Conservation (phyloP, 2,329 filamentous ascomycete genomes). For the Triangularia setosa region DNA sequence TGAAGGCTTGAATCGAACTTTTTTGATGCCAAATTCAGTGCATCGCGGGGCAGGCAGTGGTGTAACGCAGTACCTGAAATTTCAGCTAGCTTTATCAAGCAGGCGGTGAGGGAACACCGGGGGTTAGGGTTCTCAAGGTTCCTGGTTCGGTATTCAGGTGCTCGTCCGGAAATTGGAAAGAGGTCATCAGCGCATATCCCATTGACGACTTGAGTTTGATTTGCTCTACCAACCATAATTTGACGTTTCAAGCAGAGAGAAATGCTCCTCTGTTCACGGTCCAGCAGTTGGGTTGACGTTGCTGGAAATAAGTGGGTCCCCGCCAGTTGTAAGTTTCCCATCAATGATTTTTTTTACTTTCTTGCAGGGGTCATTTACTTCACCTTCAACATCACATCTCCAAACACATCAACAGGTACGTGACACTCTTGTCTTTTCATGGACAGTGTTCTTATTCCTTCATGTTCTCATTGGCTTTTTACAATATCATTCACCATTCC, state of each 20-base stretch:
- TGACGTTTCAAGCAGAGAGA: background rate
- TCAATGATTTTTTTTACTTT: conserved; percentile 19
- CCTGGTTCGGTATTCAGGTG: too few species aligned
- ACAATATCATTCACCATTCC: background rate
- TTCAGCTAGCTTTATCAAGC: background rate
- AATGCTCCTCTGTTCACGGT: too few species aligned
- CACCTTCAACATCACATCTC: background rate
- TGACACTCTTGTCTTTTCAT: background rate
- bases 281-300: background rate
- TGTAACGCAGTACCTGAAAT: background rate
- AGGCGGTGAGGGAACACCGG: background rate
- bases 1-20: background rate
- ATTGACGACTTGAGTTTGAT: background rate
- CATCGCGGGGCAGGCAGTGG: conserved; percentile 3
- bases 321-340: background rate
- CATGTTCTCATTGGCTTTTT: background rate
- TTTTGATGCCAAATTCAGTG: background rate
- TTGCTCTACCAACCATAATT: background rate
- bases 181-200: background rate
- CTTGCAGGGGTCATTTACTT: background rate
- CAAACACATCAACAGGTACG: background rate
- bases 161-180: background rate
- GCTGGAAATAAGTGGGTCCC: conserved; percentile 13
- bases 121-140: conserved; percentile 2
- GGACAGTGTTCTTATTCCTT: background rate